A percentile compares a stretch with the other conserved stretches of the same genome.
These are phyloP conservation scores for Ceriops zippeliana DNA, from an alignment of 345 rosid genomes.

Conservation along the genomic window DNA sequence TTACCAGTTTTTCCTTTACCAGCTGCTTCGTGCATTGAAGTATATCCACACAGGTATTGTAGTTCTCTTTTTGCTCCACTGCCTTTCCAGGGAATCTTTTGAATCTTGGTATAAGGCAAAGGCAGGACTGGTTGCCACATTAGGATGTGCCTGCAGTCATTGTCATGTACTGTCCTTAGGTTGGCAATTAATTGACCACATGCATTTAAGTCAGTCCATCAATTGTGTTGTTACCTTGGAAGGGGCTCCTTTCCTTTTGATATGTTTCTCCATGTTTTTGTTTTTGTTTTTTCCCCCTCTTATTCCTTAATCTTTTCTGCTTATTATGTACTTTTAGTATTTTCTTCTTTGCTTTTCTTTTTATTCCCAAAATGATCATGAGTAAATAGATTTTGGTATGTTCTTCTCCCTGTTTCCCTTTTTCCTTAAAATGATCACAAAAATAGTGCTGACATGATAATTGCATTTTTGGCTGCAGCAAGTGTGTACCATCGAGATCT, in stretches of 20 bases:
- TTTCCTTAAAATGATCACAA: too few species aligned
- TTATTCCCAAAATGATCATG: too few species aligned
- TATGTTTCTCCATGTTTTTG: background rate
- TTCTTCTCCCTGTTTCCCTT: background rate
- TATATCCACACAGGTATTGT: constrained; percentile 83
- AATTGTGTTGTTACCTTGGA: background rate
- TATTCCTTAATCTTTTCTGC: too few species aligned
- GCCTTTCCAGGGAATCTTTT: too few species aligned
- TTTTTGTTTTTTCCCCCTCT: too few species aligned
- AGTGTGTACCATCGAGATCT: constrained; percentile 91
- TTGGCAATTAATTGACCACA: background rate
- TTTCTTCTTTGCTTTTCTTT: too few species aligned
- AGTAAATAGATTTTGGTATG: background rate
- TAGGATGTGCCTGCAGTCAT: background rate
- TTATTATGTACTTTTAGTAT: too few species aligned
- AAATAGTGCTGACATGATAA: constrained; percentile 9
- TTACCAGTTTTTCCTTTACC: constrained; percentile 91
- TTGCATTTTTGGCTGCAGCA: constrained; percentile 55
- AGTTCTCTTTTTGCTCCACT: background rate
- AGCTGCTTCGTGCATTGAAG: constrained; percentile 85
- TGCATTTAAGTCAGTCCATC: background rate
- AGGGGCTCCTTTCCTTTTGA: background rate
- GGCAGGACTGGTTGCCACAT: background rate
- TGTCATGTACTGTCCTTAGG: background rate
- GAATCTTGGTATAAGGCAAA: background rate